Evolutionary conservation across 2,329 filamentous ascomycete genomes (phyloP), one percentile per base, ranked within the genome.

Genomic region (Hypomyces perniciosus): DNA sequence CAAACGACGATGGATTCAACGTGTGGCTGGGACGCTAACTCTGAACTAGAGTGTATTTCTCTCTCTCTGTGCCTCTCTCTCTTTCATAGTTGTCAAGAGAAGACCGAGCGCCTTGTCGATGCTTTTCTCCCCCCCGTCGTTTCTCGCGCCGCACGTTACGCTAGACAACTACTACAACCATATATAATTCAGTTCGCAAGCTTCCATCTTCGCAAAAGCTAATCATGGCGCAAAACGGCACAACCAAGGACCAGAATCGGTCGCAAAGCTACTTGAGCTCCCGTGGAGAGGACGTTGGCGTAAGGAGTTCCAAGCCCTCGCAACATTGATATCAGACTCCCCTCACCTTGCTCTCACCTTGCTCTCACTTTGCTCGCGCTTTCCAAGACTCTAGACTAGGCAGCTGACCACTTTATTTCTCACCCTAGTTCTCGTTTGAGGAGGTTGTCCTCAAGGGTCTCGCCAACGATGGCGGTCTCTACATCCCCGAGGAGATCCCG

Each of bases 391-490:
- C 34, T 12, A 20, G 30, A 37, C 35, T 29, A 12, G 33, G 48
- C 30, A 34, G 43, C 48, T 51, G 44, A 51, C 38, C 8, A 6
- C 39, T 47, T 30, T 10, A 34, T 44, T 30, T 42, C n/a, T 38
- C 27, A 10, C 35, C n/a, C n/a, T 59, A 91, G 86, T 79, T 95
- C 60, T 91, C 89, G 47, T 96, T 96, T 68, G 91, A 96, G 70
- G 84, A 90, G 48, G 90, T 90, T 43, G 90, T 96, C 38, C 77
- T 96, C 57, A 95, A 95, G 70, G 90, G 90, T 41, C 83, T 96
- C 51, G 90, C 90, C 52, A 77, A 81, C 42, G 91, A 96, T 64
- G 89, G 90, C 52, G 91, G 91, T 48, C 83, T 96, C 29, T 96
- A 92, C 74, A 86, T 96, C 56, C 91, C 91, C 39, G 85, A 96